Base-by-base conservation (phyloP, 176 grass and related monocot genomes). In the Hsuehochloa calcarea region DNA sequence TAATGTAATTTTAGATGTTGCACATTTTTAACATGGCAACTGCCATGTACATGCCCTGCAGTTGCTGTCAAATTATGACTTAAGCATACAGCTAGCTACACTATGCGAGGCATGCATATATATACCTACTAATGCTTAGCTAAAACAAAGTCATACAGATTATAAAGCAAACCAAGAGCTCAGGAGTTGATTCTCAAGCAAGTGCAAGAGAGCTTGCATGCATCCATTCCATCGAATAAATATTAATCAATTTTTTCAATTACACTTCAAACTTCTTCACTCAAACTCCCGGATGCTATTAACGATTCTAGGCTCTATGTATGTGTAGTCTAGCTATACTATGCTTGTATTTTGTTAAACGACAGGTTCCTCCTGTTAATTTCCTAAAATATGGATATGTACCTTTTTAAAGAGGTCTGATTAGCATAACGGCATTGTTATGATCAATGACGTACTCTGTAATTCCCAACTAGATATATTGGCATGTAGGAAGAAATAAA, bases 1-100 rank as follows among this genome's bases (percentile, higher is more conserved):
- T 34, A 34, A 34, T 69, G 5, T 14, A 85, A 45, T 41, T 74
- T 49, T 73, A 70, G 3, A 50, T 16, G 3, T 12, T 68, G 20
- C 47, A 73, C 23, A 31, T 68, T 85, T 73, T 74, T 8, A 79
- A 80, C 58, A 74, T 46, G 37, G 3, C 23, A 72, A 41, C 35
- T 76, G 19, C 17, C 37, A 68, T 70, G 10, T 15, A 25, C 38
- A 68, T 87, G 49, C 6, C 16, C 43, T 40, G 3, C 8, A 72
- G 40, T 84, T 37, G 20, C 35, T 39, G 75, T 77, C 45, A 51
- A 51, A 74, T 51, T 1, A 26, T 35, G 4, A 34, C 25, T 29
- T 31, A 50, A 14, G 47, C 47, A 16, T 15, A 49, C 15, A 49
- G 13, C 25, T 74, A 35, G 46, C 46, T 74, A 51, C 22, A 7